A percentile compares a stretch with the other conserved stretches of the same genome.
phyloP scores from a whole-genome alignment of 2,329 filamentous ascomycete genomes.

The Dothideomycetes sp. region DNA sequence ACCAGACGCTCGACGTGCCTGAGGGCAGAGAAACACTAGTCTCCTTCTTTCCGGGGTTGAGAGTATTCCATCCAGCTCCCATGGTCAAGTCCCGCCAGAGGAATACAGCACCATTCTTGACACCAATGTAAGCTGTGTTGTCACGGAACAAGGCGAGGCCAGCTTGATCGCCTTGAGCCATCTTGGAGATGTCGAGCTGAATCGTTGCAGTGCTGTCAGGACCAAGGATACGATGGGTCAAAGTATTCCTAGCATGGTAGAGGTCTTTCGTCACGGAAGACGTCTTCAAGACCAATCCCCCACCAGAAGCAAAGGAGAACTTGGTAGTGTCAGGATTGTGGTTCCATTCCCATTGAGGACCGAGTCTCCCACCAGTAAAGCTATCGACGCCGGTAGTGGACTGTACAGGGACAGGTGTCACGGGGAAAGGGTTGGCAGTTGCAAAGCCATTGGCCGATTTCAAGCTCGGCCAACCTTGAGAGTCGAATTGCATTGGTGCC shows the following conservation, averaged over 20 bases:
- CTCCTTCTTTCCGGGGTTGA: conserved; percentile 24
- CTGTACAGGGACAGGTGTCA: conserved; percentile 24
- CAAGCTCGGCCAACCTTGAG: conserved; percentile 44
- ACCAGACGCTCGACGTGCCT: conserved; percentile 22
- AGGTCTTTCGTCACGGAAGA: conserved; percentile 46
- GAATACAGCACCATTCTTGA: conserved; percentile 33
- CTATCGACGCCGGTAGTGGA: conserved; percentile 34
- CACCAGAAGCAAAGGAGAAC: conserved; percentile 33
- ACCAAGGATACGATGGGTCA: conserved; percentile 34
- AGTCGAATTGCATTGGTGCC: conserved; percentile 45
- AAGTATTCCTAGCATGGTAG: conserved; percentile 33
- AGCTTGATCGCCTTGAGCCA: conserved; percentile 44
- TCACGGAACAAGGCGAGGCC: conserved; percentile 48
- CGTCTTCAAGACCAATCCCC: conserved; percentile 39
- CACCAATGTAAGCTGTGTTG: conserved; percentile 30
- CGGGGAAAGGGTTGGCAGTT: conserved; percentile 30
- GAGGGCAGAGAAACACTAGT: conserved; percentile 18
- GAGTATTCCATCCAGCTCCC: conserved; percentile 24
- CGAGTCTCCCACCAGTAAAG: conserved; percentile 37
- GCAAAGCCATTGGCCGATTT: conserved; percentile 38
- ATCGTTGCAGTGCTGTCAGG: conserved; percentile 41
- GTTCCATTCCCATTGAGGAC: conserved; percentile 51
- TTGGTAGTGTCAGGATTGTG: conserved; percentile 48
- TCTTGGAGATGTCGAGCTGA: conserved; percentile 38
- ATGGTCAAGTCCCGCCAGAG: conserved; percentile 33